Evolutionary conservation across 78 protist species (phyloP), one percentile per base, ranked within the genome.

Genomic region (Dictyostelium intermedium): DNA sequence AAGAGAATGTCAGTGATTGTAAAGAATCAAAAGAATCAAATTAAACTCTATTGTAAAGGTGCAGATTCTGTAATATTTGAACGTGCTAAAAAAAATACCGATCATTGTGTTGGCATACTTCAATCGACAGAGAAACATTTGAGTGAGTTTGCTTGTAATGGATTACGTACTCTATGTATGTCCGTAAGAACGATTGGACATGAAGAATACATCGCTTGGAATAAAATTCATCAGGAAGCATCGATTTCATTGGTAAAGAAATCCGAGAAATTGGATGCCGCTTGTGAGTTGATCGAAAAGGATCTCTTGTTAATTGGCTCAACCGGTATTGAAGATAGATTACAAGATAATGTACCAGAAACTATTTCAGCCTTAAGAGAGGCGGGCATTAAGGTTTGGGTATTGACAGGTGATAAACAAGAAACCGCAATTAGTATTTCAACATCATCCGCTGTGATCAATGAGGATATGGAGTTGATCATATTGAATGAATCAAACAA

Each of bases 391-490:
- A 95, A 96, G 61, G 91, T 98, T n/a, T 99, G 99, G 99, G 97
- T 99, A 81, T 91, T 99, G 69, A 99, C 99, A 3, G 99, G 99
- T 53, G 99, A 99, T 97, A 99, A 99, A 91, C 95, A 78, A 60
- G 99, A 98, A 95, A 98, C 99, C 1, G 99, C 99, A 20, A 91
- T 97, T 35, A 95, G 96, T 72, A 98, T 99, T 72, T 99, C 95
- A 16, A 80, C 91, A n/a, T 82, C 96, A 25, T 94, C 95, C 0
- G 60, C 81, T 7, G 94, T 94, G 23, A 61, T 96, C 50, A 50
- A 82, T 27, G 61, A 45, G 18, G 91, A 73, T n/a, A 96, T 96
- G 98, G 87, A 91, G 37, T 37, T 96, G 25, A 32, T 85, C 10
- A 72, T 96, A 30, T 77, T 92, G 37, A 96, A 96, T 79, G 93